Conservation (phyloP, 2,329 filamentous ascomycete species). For the Scedosporium dehoogii region DNA sequence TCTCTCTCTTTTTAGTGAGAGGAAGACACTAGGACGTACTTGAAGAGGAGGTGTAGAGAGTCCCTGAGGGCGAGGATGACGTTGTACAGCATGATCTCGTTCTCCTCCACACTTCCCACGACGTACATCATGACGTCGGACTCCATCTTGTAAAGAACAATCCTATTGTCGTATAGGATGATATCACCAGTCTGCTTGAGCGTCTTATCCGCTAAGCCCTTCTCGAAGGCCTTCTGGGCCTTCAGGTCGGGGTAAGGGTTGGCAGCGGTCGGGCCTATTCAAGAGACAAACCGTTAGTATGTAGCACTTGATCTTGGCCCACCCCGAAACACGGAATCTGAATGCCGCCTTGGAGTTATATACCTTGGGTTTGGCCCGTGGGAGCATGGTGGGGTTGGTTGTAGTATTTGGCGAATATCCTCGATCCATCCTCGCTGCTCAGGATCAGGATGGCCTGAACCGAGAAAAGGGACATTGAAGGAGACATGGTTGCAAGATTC, state of each 20-base stretch:
- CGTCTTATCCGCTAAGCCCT: constrained; percentile 90
- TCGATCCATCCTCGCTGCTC: constrained; percentile 75
- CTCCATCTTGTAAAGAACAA: constrained; percentile 97
- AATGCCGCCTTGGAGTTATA: not conserved
- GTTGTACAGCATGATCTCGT: constrained; percentile 93
- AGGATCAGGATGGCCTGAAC: constrained; percentile 71
- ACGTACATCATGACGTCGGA: constrained; percentile 95
- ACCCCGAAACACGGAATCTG: constrained; percentile 6
- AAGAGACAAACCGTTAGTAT: constrained; percentile 22
- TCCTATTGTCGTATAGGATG: constrained; percentile 91
- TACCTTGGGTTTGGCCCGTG: constrained; percentile 6
- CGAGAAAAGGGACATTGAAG: constrained; percentile 65
- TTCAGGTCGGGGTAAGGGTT: constrained; percentile 84
- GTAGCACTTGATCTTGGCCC: constrained; percentile 12
- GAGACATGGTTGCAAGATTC: constrained; percentile 44
- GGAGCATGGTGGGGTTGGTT: constrained; percentile 44
- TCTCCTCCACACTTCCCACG: constrained; percentile 84
- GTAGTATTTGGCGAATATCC: constrained; percentile 95
- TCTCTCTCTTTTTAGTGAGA: not conserved
- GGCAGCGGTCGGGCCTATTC: constrained; percentile 37
- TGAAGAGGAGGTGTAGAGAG: constrained; percentile 81
- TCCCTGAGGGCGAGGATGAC: constrained; percentile 87
- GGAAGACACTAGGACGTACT: constrained; percentile 43
- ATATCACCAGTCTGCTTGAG: constrained; percentile 93
- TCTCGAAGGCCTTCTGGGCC: constrained; percentile 93